Evolutionary conservation across 2,329 filamentous ascomycete genomes (phyloP).

Genomic region (Arthroderma sp.): DNA sequence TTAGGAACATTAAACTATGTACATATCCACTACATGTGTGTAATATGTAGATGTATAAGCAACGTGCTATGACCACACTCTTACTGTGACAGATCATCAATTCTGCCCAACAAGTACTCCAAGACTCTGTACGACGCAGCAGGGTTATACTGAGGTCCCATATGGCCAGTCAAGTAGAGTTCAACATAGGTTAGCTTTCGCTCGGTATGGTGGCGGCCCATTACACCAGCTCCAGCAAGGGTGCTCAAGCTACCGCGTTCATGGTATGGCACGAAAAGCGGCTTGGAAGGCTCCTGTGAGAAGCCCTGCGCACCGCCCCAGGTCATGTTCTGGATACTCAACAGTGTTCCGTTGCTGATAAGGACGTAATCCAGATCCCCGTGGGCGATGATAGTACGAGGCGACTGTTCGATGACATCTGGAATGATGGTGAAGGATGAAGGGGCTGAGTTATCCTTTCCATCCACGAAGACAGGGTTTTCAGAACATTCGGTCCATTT

Average conservation of each 20-base stretch:
- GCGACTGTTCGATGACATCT: conserved; percentile 58
- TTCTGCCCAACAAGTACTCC: conserved; percentile 59
- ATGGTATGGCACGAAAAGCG: conserved; percentile 59
- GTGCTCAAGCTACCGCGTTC: conserved; percentile 33
- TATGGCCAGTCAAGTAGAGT: conserved; percentile 52
- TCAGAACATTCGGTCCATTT: conserved; percentile 48
- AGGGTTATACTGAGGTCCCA: conserved; percentile 34
- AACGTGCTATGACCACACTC: neutral
- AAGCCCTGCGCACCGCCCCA: conserved; percentile 64
- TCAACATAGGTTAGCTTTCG: conserved; percentile 61
- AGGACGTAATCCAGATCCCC: conserved; percentile 59
- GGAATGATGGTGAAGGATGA: conserved; percentile 51
- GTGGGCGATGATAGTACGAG: conserved; percentile 62
- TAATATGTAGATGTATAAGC: neutral
- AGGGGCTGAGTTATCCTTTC: conserved; percentile 35
- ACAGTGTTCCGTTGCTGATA: conserved; percentile 55
- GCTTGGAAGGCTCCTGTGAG: conserved; percentile 45
- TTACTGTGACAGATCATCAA: conserved; percentile 24
- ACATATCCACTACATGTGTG: neutral
- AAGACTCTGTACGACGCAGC: conserved; percentile 49
- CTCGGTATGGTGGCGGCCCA: conserved; percentile 62
- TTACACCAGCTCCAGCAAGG: conserved; percentile 51
- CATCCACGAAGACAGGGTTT: conserved; percentile 36
- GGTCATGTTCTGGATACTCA: conserved; percentile 70
- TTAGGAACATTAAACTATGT: neutral